A percentile compares a stretch with the other conserved stretches of the same genome.
Conservation (phyloP, 2,329 filamentous ascomycete species). For the Penicillium sp. region DNA sequence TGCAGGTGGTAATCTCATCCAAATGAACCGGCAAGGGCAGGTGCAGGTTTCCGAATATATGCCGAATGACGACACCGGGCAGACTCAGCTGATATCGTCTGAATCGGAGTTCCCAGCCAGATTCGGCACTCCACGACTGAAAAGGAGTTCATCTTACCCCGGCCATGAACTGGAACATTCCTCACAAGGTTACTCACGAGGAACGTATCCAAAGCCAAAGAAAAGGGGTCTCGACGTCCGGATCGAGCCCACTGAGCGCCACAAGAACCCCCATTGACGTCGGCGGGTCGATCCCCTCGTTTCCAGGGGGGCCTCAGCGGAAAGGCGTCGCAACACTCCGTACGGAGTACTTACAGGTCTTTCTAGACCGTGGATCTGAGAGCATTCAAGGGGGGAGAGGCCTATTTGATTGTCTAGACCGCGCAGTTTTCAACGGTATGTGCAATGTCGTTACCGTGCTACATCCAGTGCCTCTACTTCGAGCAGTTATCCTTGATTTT, state of each 20-base stretch:
- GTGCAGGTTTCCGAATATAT: not conserved
- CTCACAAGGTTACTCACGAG: not conserved
- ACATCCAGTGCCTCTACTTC: too few species aligned
- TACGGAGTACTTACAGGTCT: not conserved
- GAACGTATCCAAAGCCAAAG: too few species aligned
- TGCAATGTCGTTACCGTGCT: too few species aligned
- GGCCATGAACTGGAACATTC: not conserved
- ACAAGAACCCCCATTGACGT: slow-evolving; percentile 10
- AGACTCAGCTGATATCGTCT: not conserved
- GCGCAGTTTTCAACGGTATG: not conserved
- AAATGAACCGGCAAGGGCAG: not conserved
- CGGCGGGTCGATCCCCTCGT: slow-evolving; percentile 12
- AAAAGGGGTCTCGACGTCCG: not conserved
- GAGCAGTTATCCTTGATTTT: too few species aligned
- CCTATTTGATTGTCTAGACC: slow-evolving; percentile 5
- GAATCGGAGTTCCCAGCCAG: too few species aligned
- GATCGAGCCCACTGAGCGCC: slow-evolving; percentile 9
- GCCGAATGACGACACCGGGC: not conserved
- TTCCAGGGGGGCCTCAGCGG: slow-evolving; percentile 1
- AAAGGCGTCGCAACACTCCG: not conserved
- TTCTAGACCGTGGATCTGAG: not conserved
- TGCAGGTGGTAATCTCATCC: not conserved
- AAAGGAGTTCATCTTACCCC: too few species aligned
- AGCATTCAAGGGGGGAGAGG: slow-evolving; percentile 1
- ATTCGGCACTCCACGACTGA: too few species aligned